phyloP scores from a whole-genome alignment of 768 basidiomycete genomes.

The Xerocomus potaroensis region DNA sequence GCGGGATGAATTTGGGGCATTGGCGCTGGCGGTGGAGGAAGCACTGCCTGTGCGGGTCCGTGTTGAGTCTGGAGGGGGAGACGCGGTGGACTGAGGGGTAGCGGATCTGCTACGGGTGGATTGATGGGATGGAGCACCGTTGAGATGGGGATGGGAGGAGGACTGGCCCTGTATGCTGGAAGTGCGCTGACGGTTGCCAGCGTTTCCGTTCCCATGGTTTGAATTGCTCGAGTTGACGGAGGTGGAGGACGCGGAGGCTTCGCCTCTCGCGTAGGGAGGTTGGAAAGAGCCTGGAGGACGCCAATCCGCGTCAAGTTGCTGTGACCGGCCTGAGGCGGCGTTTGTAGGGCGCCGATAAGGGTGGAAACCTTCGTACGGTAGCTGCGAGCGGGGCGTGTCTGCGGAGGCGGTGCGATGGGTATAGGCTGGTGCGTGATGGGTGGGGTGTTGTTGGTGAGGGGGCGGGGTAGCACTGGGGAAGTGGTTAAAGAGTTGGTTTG shows the following conservation, averaged over 20 bases:
- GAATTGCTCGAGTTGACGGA: constrained; percentile 66
- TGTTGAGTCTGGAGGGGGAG: constrained; percentile 18
- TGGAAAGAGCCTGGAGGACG: constrained; percentile 49
- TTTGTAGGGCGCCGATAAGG: constrained; percentile 70
- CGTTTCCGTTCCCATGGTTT: constrained; percentile 25
- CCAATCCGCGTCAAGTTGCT: constrained; percentile 42
- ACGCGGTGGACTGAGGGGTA: constrained; percentile 26
- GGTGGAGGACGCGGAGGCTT: constrained; percentile 74
- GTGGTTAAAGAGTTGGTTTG: constrained; percentile 56
- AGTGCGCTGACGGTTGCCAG: constrained; percentile 53
- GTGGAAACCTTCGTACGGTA: constrained; percentile 58
- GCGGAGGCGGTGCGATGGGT: constrained; percentile 37
- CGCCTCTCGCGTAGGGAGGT: constrained; percentile 75
- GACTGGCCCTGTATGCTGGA: constrained; percentile 73
- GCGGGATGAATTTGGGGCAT: constrained; percentile 7
- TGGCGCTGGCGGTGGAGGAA: constrained; percentile 21
- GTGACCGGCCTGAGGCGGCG: constrained; percentile 27
- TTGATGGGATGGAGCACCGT: too few species aligned
- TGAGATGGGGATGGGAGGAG: constrained; percentile 38
- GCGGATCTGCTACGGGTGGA: constrained; percentile 35
- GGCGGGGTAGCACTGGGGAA: constrained; percentile 72
- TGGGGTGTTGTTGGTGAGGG: constrained; percentile 44
- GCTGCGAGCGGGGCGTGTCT: constrained; percentile 20
- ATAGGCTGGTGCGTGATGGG: constrained; percentile 31
- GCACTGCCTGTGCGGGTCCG: constrained; percentile 31